Evolutionary conservation across 495 filamentous ascomycete species (phyloP).

Genomic region (Bacidia gigantensis): DNA sequence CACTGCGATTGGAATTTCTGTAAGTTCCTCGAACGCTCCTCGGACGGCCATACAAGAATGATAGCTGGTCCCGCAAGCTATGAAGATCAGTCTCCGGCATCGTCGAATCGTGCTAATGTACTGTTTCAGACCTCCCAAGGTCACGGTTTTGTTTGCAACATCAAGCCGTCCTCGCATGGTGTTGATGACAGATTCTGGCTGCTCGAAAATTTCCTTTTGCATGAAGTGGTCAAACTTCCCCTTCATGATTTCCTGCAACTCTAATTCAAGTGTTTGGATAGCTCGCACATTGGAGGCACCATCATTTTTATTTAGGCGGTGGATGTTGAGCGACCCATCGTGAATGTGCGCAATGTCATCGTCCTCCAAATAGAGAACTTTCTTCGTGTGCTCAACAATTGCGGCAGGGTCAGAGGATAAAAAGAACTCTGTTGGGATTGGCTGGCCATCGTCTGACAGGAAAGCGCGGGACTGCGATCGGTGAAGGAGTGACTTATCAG

Average conservation of each 20-base stretch:
- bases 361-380: slow-evolving; percentile 97
- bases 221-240: slow-evolving; percentile 99
- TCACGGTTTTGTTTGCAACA: slow-evolving; percentile 80
- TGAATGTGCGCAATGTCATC: slow-evolving; percentile 99
- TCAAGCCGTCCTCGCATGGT: slow-evolving; percentile 98
- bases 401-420: slow-evolving; percentile 94
- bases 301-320: slow-evolving; percentile 91
- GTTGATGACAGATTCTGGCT: slow-evolving; percentile 97
- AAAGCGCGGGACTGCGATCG: slow-evolving; percentile 96
- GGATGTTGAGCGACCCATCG: slow-evolving; percentile 96
- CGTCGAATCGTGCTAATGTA: slow-evolving; percentile 94
- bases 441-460: slow-evolving; percentile 92
- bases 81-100: slow-evolving; percentile 93
- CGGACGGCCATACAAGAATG: slow-evolving; percentile 99
- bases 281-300: slow-evolving; percentile 91
- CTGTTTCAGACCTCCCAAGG: slow-evolving; percentile 84
- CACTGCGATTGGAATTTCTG: slow-evolving; percentile 93
- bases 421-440: slow-evolving; percentile 98
- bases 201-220: slow-evolving; percentile 99
- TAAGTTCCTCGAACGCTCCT: slow-evolving; percentile 92
- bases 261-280: slow-evolving; percentile 95
- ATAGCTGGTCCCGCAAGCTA: slow-evolving; percentile 94
- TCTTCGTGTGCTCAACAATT: slow-evolving; percentile 99
- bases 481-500: slow-evolving; percentile 95
- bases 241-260: slow-evolving; percentile 99